phyloP scores from a whole-genome alignment of 163 green algal species.

The Scenedesmus sp. region DNA sequence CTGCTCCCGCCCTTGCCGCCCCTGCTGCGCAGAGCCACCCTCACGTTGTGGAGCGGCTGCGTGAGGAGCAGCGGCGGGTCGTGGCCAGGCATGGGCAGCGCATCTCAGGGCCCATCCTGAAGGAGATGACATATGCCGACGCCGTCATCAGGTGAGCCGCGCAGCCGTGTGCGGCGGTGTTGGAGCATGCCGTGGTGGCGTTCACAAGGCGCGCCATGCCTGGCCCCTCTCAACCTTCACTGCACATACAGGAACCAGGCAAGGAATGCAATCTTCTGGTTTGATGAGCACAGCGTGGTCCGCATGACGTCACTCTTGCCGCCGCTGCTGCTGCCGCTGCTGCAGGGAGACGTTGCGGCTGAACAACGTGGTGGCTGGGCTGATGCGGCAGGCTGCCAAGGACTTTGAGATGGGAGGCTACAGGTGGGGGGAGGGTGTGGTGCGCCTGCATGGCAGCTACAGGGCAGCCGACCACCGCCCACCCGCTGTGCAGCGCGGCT shows the following conservation, averaged over 20 bases:
- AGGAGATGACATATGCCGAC: constrained; percentile 66
- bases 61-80: constrained; percentile 49
- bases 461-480: too few species aligned
- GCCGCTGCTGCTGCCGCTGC: not conserved
- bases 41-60: constrained; percentile 19
- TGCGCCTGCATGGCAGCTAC: not conserved
- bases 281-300: not conserved
- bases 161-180: not conserved
- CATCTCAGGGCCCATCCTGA: constrained; percentile 53
- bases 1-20: too few species aligned
- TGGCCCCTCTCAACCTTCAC: too few species aligned
- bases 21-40: constrained; percentile 16
- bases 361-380: constrained; percentile 25
- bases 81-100: constrained; percentile 53
- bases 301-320: not conserved
- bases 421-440: not conserved
- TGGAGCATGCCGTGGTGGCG: not conserved
- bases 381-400: constrained; percentile 26
- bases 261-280: too few species aligned
- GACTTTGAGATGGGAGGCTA: constrained; percentile 49
- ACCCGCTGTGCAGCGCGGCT: too few species aligned
- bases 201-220: too few species aligned
- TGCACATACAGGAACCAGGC: too few species aligned
- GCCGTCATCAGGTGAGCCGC: constrained; percentile 49
- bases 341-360: constrained; percentile 50